Base-by-base conservation (phyloP, 1,284 basidiomycete species). In the Coniferiporia sulphurascens region DNA sequence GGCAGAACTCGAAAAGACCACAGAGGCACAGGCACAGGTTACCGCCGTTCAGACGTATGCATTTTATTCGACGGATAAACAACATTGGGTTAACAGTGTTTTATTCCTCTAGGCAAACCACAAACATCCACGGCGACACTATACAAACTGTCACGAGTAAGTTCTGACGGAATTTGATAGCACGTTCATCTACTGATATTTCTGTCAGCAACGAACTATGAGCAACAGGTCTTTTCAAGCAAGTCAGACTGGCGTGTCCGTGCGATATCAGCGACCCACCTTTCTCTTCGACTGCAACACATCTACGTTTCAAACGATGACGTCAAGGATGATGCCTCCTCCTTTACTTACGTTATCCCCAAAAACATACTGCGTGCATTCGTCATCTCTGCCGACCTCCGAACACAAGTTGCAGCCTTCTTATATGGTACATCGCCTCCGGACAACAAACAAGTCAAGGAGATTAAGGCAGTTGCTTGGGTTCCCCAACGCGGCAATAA, bases 241-340 rank as follows among this genome's bases (percentile, higher is more conserved):
- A 99, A 99, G 79, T 98, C 95, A 12, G 97, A 99, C 73, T 99
- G 97, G 97, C 92, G 97, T 66, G 91, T 97, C 19, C 89, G 95
- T 62, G 95, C 95, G 15, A 95, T 98, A 66, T 94, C 91, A 5
- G 91, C 97, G 0, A 99, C 95, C 46, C 95, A 99, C 74, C 82
- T 99, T 63, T 88, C 96, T 15, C 86, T 99, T 55, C 93, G 97
- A 70, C 82, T 98, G 61, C 96, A 98, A 73, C 95, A 99, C 72
- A 95, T 98, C 72, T 98, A 98, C 72, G 97, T 99, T 44, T 97
- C 95, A 50, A 99, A 98, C 70, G 96, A 99, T 69, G 95, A 99
- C 70, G 95, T 99, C 69, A 95, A 95, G 73, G 97, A 99, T 69
- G 97, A 99, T 69, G 92, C 93, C 1, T 87, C 91, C 13, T 91